Conservation (phyloP, 1,139 yeast species). For the Cylindricascospora bacillispora region DNA sequence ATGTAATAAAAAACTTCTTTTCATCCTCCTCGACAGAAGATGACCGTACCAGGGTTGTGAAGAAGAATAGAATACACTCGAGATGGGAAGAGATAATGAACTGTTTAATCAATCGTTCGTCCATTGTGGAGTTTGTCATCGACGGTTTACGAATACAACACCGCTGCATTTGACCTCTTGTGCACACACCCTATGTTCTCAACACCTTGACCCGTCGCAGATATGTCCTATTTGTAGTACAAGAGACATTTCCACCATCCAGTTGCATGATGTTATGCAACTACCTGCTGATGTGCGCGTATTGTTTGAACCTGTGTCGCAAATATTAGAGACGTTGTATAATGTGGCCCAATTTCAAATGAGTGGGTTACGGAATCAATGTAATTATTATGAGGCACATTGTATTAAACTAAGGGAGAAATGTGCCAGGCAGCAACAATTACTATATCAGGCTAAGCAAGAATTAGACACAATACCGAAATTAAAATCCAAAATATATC, state of each 20-base stretch:
- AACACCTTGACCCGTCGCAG: constrained; percentile 8
- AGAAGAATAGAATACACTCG: no score
- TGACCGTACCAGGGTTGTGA: no score
- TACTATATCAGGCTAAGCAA: constrained; percentile 14
- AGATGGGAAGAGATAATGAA: no score
- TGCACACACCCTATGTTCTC: constrained; percentile 17
- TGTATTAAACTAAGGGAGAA: constrained; percentile 15
- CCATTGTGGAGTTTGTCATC: constrained; percentile 15
- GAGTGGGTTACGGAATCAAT: constrained; percentile 12
- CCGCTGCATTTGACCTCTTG: constrained; percentile 18
- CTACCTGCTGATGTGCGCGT: constrained; percentile 15
- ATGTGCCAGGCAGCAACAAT: constrained; percentile 16
- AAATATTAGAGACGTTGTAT: constrained; percentile 13
- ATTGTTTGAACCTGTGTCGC: constrained; percentile 17
- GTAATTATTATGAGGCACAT: constrained; percentile 14
- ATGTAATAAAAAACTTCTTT: no score
- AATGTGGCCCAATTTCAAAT: constrained; percentile 17
- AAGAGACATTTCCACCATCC: constrained; percentile 10
- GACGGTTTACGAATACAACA: constrained; percentile 9
- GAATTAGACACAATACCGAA: constrained; percentile 14
- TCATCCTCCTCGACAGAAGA: no score
- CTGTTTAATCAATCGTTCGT: constrained; percentile 14
- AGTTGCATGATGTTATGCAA: constrained; percentile 7
- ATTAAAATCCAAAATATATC: constrained; percentile 9
- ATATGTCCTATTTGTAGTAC: constrained; percentile 13